Percentiles rank a stretch among this genome's conserved stretches.
Conservation (phyloP, 2,329 filamentous ascomycete species). For the Metarhizium brunneum region DNA sequence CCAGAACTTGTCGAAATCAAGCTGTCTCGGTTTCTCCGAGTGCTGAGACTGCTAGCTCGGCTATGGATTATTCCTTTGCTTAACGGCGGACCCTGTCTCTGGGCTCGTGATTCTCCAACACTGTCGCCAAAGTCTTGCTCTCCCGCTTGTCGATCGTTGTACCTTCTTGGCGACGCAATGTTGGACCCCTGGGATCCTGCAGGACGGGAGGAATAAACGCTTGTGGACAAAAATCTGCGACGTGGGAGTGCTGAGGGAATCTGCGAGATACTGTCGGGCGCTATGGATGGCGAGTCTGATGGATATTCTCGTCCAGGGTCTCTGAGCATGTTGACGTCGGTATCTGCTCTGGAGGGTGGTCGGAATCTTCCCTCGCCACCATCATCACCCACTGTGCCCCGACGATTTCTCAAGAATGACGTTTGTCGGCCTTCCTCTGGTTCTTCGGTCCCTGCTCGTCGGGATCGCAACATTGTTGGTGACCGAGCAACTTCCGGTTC, state of each 20-base stretch:
- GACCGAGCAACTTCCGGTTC: slow-evolving; percentile 42
- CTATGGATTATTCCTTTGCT: slow-evolving; percentile 31
- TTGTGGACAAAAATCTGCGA: slow-evolving; percentile 41
- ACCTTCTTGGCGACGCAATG: slow-evolving; percentile 33
- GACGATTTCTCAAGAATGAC: slow-evolving; percentile 35
- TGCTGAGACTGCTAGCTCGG: slow-evolving; percentile 36
- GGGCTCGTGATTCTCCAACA: not conserved
- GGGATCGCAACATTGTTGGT: slow-evolving; percentile 37
- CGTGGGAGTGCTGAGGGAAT: slow-evolving; percentile 41
- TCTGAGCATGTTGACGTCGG: slow-evolving; percentile 39
- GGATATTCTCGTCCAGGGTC: slow-evolving; percentile 17
- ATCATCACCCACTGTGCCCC: slow-evolving; percentile 37
- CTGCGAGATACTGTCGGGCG: slow-evolving; percentile 22
- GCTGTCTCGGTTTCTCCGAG: slow-evolving; percentile 34
- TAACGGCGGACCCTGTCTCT: slow-evolving; percentile 24
- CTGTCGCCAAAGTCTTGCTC: slow-evolving; percentile 24
- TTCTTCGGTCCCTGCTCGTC: slow-evolving; percentile 37
- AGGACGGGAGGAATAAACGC: slow-evolving; percentile 35
- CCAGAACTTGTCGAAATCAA: slow-evolving; percentile 24
- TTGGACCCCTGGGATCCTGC: slow-evolving; percentile 28
- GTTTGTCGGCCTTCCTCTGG: slow-evolving; percentile 35
- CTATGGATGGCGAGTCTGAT: slow-evolving; percentile 23
- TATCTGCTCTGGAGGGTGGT: slow-evolving; percentile 49
- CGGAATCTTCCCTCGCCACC: slow-evolving; percentile 42
- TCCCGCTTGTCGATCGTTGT: slow-evolving; percentile 35